phyloP scores from a whole-genome alignment of 192 early-diverging fungal species.

The Chytriomyces sp. region DNA sequence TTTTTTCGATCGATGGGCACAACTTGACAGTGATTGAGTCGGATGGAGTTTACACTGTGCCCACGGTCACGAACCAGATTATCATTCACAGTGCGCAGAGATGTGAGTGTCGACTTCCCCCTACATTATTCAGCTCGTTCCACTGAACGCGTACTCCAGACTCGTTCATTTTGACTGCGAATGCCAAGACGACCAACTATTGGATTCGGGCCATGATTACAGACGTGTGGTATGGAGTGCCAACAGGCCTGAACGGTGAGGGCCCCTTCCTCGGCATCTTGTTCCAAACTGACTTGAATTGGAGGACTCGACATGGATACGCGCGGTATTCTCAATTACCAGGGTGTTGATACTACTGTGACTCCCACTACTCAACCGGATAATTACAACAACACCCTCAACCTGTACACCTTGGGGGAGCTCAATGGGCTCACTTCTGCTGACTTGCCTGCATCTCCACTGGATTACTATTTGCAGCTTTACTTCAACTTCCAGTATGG shows the following conservation, averaged over 20 bases:
- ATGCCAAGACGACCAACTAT: neutral
- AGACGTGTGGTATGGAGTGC: constrained; percentile 1
- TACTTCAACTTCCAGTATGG: neutral
- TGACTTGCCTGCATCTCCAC: too few species aligned
- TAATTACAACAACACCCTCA: too few species aligned
- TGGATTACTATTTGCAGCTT: neutral
- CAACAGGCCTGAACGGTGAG: too few species aligned
- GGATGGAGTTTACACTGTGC: constrained; percentile 69
- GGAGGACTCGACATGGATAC: too few species aligned
- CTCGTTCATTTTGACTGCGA: constrained; percentile 8
- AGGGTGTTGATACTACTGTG: too few species aligned
- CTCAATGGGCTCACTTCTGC: too few species aligned
- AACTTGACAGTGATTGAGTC: constrained; percentile 74
- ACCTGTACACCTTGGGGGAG: too few species aligned
- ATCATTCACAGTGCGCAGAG: constrained; percentile 72
- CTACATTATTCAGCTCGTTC: constrained; percentile 68
- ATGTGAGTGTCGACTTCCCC: constrained; percentile 70
- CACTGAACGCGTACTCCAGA: neutral
- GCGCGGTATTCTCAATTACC: too few species aligned
- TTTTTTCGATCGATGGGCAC: constrained; percentile 78
- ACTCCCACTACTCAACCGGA: too few species aligned
- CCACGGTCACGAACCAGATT: constrained; percentile 55
- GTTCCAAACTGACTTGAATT: too few species aligned
- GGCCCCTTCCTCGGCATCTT: too few species aligned
- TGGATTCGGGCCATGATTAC: constrained; percentile 14